Evolutionary conservation across 192 early-diverging fungal genomes (phyloP).

Genomic region (Jimgerdemannia lactiflua): DNA sequence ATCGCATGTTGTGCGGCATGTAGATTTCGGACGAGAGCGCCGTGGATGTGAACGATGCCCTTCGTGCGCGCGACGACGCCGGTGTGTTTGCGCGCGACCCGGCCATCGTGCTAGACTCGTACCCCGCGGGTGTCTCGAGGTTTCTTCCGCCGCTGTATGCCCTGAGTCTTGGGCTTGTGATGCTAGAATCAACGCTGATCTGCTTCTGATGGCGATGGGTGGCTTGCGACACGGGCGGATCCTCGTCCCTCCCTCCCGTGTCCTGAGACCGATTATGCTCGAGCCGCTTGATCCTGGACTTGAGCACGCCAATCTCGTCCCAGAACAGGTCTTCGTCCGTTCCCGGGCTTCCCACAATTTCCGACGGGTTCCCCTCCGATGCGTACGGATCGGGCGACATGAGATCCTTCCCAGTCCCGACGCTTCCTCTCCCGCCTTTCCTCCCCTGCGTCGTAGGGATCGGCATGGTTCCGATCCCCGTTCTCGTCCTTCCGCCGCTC

Average conservation of each 20-base stretch:
- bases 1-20: not conserved
- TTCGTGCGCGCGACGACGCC: not conserved
- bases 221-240: not conserved
- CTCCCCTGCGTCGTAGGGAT: not conserved
- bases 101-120: not conserved
- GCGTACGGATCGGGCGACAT: not conserved
- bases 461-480: not conserved
- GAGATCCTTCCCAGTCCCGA: not conserved
- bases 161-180: not conserved
- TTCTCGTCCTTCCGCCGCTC: not conserved
- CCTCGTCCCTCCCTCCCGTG: not conserved
- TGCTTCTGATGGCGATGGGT: not conserved
- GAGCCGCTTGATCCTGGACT: conserved; percentile 9
- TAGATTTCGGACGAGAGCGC: not conserved
- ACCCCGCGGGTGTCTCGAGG: not conserved
- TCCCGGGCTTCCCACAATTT: not conserved
- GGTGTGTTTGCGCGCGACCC: not conserved
- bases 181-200: not conserved
- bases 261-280: not conserved
- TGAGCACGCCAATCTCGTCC: conserved; percentile 9
- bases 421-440: too few relatives aligned
- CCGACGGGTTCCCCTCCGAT: not conserved
- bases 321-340: not conserved
- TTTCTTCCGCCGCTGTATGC: not conserved
- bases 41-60: not conserved